Percentiles rank a stretch among this genome's conserved stretches.
phyloP scores from a whole-genome alignment of 345 rosid species.

The Citrus sp. region DNA sequence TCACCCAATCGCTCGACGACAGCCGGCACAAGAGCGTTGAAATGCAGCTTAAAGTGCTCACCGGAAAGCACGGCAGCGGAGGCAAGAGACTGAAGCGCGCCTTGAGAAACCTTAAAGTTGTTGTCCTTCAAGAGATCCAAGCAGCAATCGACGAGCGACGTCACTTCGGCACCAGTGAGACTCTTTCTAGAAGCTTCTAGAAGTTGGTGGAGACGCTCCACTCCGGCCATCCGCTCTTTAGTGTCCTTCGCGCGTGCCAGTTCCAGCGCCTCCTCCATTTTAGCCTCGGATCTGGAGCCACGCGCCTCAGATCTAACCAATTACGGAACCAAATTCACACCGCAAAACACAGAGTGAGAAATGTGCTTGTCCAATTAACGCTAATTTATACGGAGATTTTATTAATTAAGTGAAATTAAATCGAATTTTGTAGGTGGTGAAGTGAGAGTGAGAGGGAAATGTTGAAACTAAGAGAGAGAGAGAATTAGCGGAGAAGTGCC shows the following conservation, averaged over 20 bases:
- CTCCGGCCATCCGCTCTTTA: slow-evolving; percentile 99
- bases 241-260: slow-evolving; percentile 98
- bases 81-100: slow-evolving; percentile 92
- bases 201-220: slow-evolving; percentile 83
- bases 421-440: slow-evolving; percentile 15
- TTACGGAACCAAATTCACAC: slow-evolving; percentile 8
- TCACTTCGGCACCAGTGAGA: slow-evolving; percentile 67
- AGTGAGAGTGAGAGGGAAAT: slow-evolving; percentile 22
- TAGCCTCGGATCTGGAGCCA: slow-evolving; percentile 45
- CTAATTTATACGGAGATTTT: not conserved
- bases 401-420: not conserved
- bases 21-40: slow-evolving; percentile 91
- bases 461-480: not conserved
- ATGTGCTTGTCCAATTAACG: slow-evolving; percentile 14
- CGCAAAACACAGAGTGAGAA: not conserved
- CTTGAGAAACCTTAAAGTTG: slow-evolving; percentile 90
- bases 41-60: slow-evolving; percentile 87
- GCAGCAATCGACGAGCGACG: slow-evolving; percentile 86
- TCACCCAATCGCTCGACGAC: slow-evolving; percentile 93
- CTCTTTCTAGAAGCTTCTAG: slow-evolving; percentile 85
- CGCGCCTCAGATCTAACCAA: slow-evolving; percentile 41
- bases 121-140: slow-evolving; percentile 95
- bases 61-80: slow-evolving; percentile 98
- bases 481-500: slow-evolving; percentile 39
- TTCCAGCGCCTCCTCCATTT: slow-evolving; percentile 96